phyloP scores from a whole-genome alignment of 1,284 basidiomycete genomes.

The Leucoagaricus sp. region DNA sequence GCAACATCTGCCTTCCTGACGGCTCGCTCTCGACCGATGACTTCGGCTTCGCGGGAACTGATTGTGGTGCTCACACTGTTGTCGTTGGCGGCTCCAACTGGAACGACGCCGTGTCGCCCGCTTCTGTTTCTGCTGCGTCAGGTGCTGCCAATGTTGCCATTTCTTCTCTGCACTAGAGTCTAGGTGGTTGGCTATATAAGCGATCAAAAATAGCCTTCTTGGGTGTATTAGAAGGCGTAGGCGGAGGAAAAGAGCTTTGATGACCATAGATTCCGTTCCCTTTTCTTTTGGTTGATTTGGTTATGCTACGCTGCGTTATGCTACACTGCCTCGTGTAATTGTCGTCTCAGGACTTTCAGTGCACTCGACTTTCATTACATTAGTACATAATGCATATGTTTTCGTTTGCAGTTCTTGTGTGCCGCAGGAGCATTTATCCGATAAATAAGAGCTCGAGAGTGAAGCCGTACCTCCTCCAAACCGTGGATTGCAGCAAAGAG shows the following conservation, averaged over 20 bases:
- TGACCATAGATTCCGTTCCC: not conserved
- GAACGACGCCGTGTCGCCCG: constrained; percentile 29
- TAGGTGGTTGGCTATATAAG: too few species aligned
- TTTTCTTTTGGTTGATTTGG: not conserved
- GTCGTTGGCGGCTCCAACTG: constrained; percentile 34
- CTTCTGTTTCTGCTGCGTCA: constrained; percentile 27
- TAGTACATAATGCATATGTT: not conserved
- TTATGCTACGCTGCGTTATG: too few species aligned
- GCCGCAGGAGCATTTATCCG: too few species aligned
- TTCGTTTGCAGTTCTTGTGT: not conserved
- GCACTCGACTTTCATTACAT: not conserved
- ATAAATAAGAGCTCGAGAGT: too few species aligned
- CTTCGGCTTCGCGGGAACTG: constrained; percentile 33
- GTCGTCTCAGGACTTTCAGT: not conserved
- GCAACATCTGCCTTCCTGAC: constrained; percentile 27
- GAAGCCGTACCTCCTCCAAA: too few species aligned
- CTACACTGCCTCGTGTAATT: not conserved
- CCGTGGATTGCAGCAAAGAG: too few species aligned
- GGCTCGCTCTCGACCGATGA: constrained; percentile 31
- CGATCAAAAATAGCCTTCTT: too few species aligned
- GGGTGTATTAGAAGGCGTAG: too few species aligned
- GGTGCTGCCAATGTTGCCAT: constrained; percentile 20
- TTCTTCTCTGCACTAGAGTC: constrained; percentile 3
- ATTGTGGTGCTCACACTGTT: constrained; percentile 31
- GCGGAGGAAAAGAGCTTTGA: not conserved